A percentile compares a stretch with the other conserved stretches of the same genome.
Evolutionary conservation across 129 eudicot species (phyloP).

Genomic region (Erigeron canadensis): DNA sequence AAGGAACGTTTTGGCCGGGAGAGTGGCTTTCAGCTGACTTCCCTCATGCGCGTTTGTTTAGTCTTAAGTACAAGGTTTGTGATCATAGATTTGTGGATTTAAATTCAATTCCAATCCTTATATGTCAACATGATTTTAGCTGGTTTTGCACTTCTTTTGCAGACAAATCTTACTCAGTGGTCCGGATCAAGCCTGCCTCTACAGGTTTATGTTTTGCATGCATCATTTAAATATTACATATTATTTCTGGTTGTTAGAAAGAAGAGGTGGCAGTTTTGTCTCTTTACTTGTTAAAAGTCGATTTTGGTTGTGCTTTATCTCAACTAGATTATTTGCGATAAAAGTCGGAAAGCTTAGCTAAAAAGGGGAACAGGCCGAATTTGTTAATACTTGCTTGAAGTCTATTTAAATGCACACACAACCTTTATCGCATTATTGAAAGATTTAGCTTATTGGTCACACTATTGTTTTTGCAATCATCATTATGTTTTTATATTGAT

Average conservation of each 20-base stretch:
- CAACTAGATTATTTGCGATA: neutral
- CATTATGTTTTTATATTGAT: too few relatives aligned
- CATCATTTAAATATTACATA: neutral
- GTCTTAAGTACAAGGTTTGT: slow-evolving; percentile 76
- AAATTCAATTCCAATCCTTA: neutral
- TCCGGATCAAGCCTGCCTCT: slow-evolving; percentile 98
- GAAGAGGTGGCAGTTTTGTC: neutral
- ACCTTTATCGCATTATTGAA: neutral
- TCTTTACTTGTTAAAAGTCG: neutral
- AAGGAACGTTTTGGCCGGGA: slow-evolving; percentile 98
- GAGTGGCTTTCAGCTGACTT: slow-evolving; percentile 98
- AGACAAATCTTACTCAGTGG: slow-evolving; percentile 98
- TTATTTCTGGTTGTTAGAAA: neutral
- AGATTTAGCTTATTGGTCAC: neutral
- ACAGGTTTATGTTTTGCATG: slow-evolving; percentile 55
- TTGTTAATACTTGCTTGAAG: neutral
- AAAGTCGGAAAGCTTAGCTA: neutral
- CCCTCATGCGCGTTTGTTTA: slow-evolving; percentile 89
- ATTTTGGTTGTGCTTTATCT: neutral
- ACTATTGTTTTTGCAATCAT: neutral
- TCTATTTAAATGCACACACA: neutral
- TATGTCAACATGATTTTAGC: slow-evolving; percentile 17
- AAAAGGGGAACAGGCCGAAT: neutral
- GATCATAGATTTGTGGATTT: slow-evolving; percentile 12
- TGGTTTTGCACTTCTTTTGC: slow-evolving; percentile 30